Conservation (phyloP, 352 stramenopile species). For the Phytophthora litchii region DNA sequence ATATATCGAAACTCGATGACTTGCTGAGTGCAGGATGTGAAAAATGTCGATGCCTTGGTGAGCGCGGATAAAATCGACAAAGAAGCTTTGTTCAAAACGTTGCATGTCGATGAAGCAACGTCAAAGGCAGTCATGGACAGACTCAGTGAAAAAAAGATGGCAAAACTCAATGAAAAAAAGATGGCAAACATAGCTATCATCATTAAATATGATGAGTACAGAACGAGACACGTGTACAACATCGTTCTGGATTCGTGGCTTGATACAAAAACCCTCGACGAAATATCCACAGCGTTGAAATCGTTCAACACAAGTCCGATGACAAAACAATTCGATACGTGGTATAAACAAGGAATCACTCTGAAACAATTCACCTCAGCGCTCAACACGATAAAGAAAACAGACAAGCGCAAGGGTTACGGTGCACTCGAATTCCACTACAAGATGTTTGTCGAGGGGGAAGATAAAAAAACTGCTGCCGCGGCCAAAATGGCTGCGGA, state of each 20-base stretch:
- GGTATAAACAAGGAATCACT: not conserved
- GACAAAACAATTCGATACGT: not conserved
- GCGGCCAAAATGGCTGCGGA: not conserved
- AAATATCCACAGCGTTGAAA: not conserved
- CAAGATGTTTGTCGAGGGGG: slow-evolving; percentile 4
- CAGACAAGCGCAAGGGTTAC: not conserved
- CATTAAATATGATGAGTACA: slow-evolving; percentile 4
- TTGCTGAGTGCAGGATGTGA: too few species aligned
- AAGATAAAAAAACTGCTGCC: not conserved
- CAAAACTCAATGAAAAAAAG: too few species aligned
- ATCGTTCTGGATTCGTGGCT: not conserved
- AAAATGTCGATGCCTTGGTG: too few species aligned
- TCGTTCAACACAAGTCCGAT: not conserved
- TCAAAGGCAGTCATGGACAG: too few species aligned
- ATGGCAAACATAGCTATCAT: slow-evolving; percentile 8
- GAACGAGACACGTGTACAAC: slow-evolving; percentile 2
- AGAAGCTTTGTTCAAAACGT: too few species aligned
- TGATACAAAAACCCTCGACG: slow-evolving; percentile 9
- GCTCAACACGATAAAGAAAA: not conserved
- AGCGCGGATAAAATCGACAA: too few species aligned
- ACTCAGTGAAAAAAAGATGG: too few species aligned
- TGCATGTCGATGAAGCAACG: too few species aligned
- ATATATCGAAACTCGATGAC: too few species aligned
- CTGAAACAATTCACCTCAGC: not conserved
- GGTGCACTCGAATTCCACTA: not conserved